Evolutionary conservation across 2,329 filamentous ascomycete genomes (phyloP), one percentile per base, ranked within the genome.

Genomic region (Anthostomella pinea): DNA sequence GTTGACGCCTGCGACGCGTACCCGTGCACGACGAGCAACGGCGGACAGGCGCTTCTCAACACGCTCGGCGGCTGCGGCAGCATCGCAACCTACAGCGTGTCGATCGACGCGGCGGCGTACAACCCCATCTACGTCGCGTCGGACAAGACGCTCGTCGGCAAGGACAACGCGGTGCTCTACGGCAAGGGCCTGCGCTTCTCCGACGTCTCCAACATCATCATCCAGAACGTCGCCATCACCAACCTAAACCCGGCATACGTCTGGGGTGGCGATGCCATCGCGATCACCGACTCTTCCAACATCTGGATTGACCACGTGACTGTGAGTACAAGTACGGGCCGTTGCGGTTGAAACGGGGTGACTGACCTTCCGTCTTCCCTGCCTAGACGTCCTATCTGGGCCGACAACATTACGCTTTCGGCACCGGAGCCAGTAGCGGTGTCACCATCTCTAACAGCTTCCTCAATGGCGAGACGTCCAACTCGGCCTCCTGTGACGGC

Each of bases 1-100:
- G 59, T 55, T 13, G 62, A 60, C 24, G 72, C 71, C 19, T 75
- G 72, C 52, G 64, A 33, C 24, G 15, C 21, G n/a, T 35, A 34
- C 27, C 13, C 19, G 16, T 39, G 35, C 30, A 30, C 25, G 4
- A n/a, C 36, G 4, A 19, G 18, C n/a, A 22, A 21, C 16, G 41
- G 36, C 25, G 28, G 36, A 5, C 33, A 39, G 29, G 32, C 30
- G n/a, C 17, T 34, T 14, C 27, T 40, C 21, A 40, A 39, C 33
- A 33, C 41, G 6, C 27, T 32, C 17, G 21, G 14, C 28, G 30
- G 39, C 5, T 42, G 39, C 23, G 36, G 36, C 14, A 28, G 32
- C 9, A 33, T 18, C 11, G 26, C 33, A 11, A 31, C 33, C 24
- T 28, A 28, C 24, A 25, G 29, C n/a, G 33, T 35, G 10, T 16